phyloP scores from a whole-genome alignment of 495 filamentous ascomycete genomes.

The Lasiosphaeria miniovina region DNA sequence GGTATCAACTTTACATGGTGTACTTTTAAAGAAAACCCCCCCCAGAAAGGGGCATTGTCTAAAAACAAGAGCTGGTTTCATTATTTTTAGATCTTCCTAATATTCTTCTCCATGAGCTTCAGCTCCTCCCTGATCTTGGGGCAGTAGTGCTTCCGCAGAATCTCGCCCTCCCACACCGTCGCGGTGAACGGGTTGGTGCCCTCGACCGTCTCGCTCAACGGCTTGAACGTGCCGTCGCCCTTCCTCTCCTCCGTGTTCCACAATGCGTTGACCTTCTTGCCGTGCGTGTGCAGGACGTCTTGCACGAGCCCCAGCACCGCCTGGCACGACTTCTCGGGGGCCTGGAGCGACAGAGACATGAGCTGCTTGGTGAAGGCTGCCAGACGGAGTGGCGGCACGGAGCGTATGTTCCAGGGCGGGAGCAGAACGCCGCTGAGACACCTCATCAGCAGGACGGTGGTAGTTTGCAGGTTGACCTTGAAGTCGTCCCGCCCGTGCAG shows the following conservation, averaged over 20 bases:
- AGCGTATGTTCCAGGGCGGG: slow-evolving; percentile 58
- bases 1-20: neutral
- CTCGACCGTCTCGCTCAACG: slow-evolving; percentile 62
- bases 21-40: too few species aligned
- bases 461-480: slow-evolving; percentile 90
- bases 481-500: slow-evolving; percentile 39
- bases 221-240: slow-evolving; percentile 61
- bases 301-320: slow-evolving; percentile 72
- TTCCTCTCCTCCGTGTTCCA: slow-evolving; percentile 73
- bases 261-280: slow-evolving; percentile 37
- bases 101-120: slow-evolving; percentile 62
- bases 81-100: slow-evolving; percentile 19
- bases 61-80: slow-evolving; percentile 1
- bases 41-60: neutral
- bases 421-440: slow-evolving; percentile 75
- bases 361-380: slow-evolving; percentile 93
- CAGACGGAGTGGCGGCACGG: slow-evolving; percentile 70
- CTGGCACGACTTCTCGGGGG: slow-evolving; percentile 81
- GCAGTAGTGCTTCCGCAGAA: slow-evolving; percentile 79
- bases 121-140: slow-evolving; percentile 80
- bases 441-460: slow-evolving; percentile 82
- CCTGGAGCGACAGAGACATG: slow-evolving; percentile 72
- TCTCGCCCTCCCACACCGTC: slow-evolving; percentile 90
- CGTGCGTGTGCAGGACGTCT: slow-evolving; percentile 63
- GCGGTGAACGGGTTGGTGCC: slow-evolving; percentile 83